Conservation (phyloP, 129 eudicot genomes). For the Chrysanthemum seticuspe region DNA sequence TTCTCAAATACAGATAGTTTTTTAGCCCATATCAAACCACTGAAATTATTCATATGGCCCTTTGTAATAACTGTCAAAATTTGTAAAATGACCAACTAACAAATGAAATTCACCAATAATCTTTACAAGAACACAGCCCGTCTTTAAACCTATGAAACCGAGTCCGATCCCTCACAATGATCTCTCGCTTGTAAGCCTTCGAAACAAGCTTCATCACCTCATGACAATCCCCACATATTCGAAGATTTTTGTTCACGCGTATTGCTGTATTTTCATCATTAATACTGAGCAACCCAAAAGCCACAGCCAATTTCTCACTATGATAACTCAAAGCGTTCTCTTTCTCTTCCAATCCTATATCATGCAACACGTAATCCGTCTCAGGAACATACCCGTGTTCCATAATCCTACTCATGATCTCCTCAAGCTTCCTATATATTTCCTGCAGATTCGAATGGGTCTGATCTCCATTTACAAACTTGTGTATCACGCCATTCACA, state of each 20-base stretch:
- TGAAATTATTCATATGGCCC: neutral
- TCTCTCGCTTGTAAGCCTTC: constrained; percentile 64
- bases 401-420: constrained; percentile 46
- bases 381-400: constrained; percentile 72
- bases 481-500: constrained; percentile 53
- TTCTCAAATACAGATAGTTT: too few species aligned
- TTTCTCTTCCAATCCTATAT: constrained; percentile 86
- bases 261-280: constrained; percentile 28
- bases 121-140: constrained; percentile 79
- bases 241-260: constrained; percentile 73
- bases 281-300: constrained; percentile 66
- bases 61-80: neutral
- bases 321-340: constrained; percentile 74
- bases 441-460: constrained; percentile 48
- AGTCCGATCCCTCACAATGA: constrained; percentile 84
- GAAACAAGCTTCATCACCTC: constrained; percentile 79
- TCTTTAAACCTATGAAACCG: constrained; percentile 78
- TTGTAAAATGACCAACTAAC: neutral
- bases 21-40: neutral
- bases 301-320: constrained; percentile 89
- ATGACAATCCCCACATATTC: constrained; percentile 97
- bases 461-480: constrained; percentile 76
- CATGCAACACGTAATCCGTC: constrained; percentile 81
- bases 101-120: constrained; percentile 61
- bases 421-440: constrained; percentile 74